These are phyloP conservation scores for Scedosporium minutisporum DNA, from an alignment of 2,329 filamentous ascomycete genomes.

Conservation along the genomic window DNA sequence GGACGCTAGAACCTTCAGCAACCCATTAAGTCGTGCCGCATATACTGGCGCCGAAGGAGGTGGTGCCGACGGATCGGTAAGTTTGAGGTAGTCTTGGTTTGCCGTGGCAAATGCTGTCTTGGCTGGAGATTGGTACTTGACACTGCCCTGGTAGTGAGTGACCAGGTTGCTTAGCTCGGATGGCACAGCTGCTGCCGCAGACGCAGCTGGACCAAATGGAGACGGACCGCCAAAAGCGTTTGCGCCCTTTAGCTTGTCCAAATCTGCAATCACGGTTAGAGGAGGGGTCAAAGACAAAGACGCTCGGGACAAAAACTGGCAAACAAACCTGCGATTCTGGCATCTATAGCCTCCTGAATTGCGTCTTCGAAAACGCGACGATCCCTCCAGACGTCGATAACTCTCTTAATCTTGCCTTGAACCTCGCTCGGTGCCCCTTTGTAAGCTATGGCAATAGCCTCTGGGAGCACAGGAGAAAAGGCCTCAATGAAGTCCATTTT, in stretches of 20 bases:
- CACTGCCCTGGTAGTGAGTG: constrained; percentile 60
- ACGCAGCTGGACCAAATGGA: constrained; percentile 40
- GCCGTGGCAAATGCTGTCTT: constrained; percentile 61
- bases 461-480: constrained; percentile 84
- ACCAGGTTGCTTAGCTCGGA: constrained; percentile 69
- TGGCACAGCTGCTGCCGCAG: constrained; percentile 49
- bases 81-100: constrained; percentile 73
- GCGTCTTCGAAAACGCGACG: constrained; percentile 72
- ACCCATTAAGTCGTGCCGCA: constrained; percentile 75
- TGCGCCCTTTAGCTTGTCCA: constrained; percentile 50
- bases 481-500: constrained; percentile 90
- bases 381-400: constrained; percentile 91
- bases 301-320: neutral
- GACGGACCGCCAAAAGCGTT: constrained; percentile 36
- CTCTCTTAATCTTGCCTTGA: constrained; percentile 76
- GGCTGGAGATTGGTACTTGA: constrained; percentile 60
- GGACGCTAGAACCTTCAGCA: constrained; percentile 81
- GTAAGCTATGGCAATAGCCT: constrained; percentile 84
- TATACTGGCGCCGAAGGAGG: constrained; percentile 80
- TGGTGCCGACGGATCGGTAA: constrained; percentile 59
- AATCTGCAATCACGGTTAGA: constrained; percentile 32
- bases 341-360: constrained; percentile 73
- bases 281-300: neutral
- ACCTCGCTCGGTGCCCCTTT: constrained; percentile 79
- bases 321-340: constrained; percentile 60